Evolutionary conservation across 2,329 filamentous ascomycete genomes (phyloP).

Genomic region (Penicillium fuscoglaucum): DNA sequence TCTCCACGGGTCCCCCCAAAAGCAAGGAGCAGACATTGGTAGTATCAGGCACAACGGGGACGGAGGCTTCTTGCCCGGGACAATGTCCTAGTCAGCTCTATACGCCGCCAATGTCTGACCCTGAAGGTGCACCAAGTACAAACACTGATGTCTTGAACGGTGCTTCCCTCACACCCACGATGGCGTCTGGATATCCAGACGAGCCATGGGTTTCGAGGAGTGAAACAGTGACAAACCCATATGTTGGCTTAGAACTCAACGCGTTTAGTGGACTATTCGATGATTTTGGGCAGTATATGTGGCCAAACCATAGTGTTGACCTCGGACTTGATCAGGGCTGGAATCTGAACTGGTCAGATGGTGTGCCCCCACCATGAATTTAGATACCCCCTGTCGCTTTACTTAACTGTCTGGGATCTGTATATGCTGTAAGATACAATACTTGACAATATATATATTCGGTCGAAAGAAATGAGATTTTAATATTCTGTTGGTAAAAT

Average conservation of each 20-base stretch:
- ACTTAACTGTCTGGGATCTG: neutral
- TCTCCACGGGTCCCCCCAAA: slow-evolving; percentile 15
- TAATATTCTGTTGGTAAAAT: neutral
- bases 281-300: slow-evolving; percentile 28
- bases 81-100: slow-evolving; percentile 21
- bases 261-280: slow-evolving; percentile 26
- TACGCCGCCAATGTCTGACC: slow-evolving; percentile 30
- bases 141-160: neutral
- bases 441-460: neutral
- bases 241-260: slow-evolving; percentile 26
- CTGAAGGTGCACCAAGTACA: slow-evolving; percentile 8
- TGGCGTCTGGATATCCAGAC: slow-evolving; percentile 14
- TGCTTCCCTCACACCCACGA: neutral
- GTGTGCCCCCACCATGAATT: slow-evolving; percentile 2
- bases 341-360: slow-evolving; percentile 41
- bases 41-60: slow-evolving; percentile 1
- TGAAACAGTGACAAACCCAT: slow-evolving; percentile 19
- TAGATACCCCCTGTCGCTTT: neutral
- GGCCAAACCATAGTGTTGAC: slow-evolving; percentile 31
- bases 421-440: neutral
- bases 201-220: slow-evolving; percentile 25
- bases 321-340: slow-evolving; percentile 43
- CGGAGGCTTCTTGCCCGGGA: slow-evolving; percentile 3
- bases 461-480: neutral
- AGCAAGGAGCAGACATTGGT: slow-evolving; percentile 16